Conservation (phyloP, 2,329 filamentous ascomycete genomes). For the Zalaria obscura region DNA sequence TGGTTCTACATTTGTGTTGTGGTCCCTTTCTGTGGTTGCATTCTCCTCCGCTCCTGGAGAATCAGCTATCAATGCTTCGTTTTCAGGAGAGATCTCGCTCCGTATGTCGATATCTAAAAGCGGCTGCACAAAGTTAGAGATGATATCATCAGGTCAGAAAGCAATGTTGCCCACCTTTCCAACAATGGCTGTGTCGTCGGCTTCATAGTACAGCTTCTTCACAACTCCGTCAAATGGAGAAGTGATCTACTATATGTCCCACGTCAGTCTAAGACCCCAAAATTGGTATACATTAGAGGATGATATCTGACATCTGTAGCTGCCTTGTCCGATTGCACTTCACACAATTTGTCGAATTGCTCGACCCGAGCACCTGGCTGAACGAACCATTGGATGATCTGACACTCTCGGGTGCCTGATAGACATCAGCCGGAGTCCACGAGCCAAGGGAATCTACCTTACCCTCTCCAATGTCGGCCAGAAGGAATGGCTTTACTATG, state of each 20-base stretch:
- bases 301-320: conserved; percentile 36
- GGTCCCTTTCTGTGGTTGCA: background rate
- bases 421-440: conserved; percentile 1
- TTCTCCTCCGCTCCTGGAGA: conserved; percentile 8
- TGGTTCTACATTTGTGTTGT: conserved; percentile 5
- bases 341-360: conserved; percentile 94
- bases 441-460: conserved; percentile 9
- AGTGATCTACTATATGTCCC: conserved; percentile 52
- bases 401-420: conserved; percentile 88
- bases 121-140: conserved; percentile 35
- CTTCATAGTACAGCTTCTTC: conserved; percentile 90
- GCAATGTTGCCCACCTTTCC: conserved; percentile 42
- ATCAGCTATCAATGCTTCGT: conserved; percentile 27
- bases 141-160: background rate
- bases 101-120: conserved; percentile 91
- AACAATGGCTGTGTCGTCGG: conserved; percentile 91
- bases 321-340: conserved; percentile 97
- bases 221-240: conserved; percentile 91
- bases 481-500: conserved; percentile 62
- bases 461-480: conserved; percentile 83
- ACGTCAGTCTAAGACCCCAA: no score
- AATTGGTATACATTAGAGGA: no score
- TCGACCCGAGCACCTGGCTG: conserved; percentile 89
- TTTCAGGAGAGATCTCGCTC: conserved; percentile 54
- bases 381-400: conserved; percentile 99